A percentile compares a stretch with the other conserved stretches of the same genome.
Evolutionary conservation across 306 rosid genomes (phyloP).

Genomic region (Castanopsis chinensis): DNA sequence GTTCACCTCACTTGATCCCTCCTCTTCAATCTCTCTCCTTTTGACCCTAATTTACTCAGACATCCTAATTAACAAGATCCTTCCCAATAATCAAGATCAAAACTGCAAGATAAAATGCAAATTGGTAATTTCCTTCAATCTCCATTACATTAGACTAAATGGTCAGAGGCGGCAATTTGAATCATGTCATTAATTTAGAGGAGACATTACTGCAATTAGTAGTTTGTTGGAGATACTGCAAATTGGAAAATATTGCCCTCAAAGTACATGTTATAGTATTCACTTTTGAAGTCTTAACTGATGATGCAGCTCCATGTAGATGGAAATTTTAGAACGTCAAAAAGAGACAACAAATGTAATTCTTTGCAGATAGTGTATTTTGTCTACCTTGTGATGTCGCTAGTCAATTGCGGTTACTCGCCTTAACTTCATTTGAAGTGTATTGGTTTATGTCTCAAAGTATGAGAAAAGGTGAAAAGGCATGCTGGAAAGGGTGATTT

Average conservation of each 20-base stretch:
- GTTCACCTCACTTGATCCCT: neutral
- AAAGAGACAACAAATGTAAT: neutral
- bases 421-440: too few relatives aligned
- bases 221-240: neutral
- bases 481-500: too few relatives aligned
- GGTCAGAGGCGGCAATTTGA: neutral
- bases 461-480: too few relatives aligned
- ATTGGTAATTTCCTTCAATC: neutral
- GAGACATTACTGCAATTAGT: neutral
- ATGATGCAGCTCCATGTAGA: neutral
- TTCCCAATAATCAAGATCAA: neutral
- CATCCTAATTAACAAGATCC: neutral
- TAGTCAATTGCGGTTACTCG: too few relatives aligned
- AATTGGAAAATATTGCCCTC: neutral
- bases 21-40: neutral
- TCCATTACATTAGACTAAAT: neutral
- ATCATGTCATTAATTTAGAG: neutral
- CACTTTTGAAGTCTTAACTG: neutral
- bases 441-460: too few relatives aligned
- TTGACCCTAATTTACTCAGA: too few relatives aligned
- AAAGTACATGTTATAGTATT: neutral
- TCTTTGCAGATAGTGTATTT: neutral
- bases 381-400: too few relatives aligned
- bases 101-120: neutral
- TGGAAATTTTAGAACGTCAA: neutral